A percentile compares a stretch with the other conserved stretches of the same genome.
Evolutionary conservation across 306 rosid species (phyloP).

Genomic region (Vachellia pachyceras): DNA sequence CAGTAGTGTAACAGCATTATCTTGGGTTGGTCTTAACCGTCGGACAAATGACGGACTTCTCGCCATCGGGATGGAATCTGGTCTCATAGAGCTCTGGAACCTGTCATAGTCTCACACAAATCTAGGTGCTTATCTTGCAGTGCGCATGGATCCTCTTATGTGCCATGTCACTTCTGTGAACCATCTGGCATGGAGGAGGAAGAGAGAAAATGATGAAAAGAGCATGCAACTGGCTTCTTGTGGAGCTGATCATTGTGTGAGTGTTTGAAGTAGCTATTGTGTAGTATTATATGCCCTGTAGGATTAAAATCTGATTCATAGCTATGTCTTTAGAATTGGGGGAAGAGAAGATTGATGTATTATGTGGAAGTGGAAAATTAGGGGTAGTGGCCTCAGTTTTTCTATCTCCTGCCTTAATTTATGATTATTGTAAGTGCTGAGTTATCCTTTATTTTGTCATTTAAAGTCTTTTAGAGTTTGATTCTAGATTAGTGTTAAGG

Average conservation of each 20-base stretch:
- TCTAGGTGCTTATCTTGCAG: constrained; percentile 43
- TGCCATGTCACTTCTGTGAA: constrained; percentile 86
- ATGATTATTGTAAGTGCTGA: neutral
- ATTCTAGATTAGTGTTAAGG: neutral
- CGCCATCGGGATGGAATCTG: constrained; percentile 91
- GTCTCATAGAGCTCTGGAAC: constrained; percentile 85
- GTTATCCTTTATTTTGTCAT: neutral
- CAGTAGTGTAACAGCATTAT: constrained; percentile 82
- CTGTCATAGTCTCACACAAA: constrained; percentile 50
- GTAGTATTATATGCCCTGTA: constrained; percentile 24
- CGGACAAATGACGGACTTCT: constrained; percentile 60
- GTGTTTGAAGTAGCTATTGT: constrained; percentile 67
- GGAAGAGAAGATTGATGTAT: neutral
- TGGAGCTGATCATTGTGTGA: constrained; percentile 84
- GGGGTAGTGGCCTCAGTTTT: neutral
- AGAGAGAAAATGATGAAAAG: constrained; percentile 49
- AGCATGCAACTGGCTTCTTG: constrained; percentile 84
- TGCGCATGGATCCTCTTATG: constrained; percentile 59
- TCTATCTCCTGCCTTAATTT: neutral
- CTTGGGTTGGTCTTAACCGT: constrained; percentile 57
- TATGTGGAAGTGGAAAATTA: neutral
- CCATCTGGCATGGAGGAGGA: constrained; percentile 75
- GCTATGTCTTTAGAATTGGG: neutral
- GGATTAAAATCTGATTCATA: constrained; percentile 10
- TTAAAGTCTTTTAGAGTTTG: neutral